Base-by-base conservation (phyloP, 2,329 filamentous ascomycete genomes). In the Phyllachora maydis region DNA sequence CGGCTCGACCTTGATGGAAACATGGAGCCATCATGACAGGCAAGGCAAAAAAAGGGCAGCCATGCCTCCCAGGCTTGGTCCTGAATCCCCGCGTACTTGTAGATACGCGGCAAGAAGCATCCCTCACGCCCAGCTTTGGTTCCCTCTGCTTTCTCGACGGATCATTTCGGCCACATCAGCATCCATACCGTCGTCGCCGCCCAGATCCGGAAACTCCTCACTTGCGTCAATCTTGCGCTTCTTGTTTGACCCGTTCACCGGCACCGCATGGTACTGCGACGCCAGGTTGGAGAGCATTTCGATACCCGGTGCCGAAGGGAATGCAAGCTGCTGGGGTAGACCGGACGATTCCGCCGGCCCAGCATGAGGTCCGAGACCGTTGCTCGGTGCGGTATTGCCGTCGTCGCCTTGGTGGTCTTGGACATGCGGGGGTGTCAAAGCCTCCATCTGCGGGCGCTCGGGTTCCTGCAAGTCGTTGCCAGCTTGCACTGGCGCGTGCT, bases 401-500 rank as follows among this genome's bases (percentile, higher is more conserved):
- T 40, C 37, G 11, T 34, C 32, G 16, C 40, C 32, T 12, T 32
- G 25, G 23, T 43, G 32, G 24, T 48, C 41, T 25, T 66, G 65
- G 29, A 67, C 59, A 3, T 68, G 54, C 2, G 76, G 77, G n/a
- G 82, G 83, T 1, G 83, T 93, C 26, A 93, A 58, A 1, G 39
- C 76, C 45, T 95, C 85, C 27, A 91, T 61, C 35, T 83, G 69
- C 2, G 85, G 83, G 16, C 79, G 69, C 30, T 70, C 67, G 8
- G 66, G 65, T 32, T 79, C 75, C 14, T 57, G 45, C 9, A 46
- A 45, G 4, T 54, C 52, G 30, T 47, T 59, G 18, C 47, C 49
- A 6, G 54, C 51, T 3, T 56, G 52, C 4, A 56, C 49, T 7
- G 65, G 54, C 6, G 47, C 46, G n/a, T n/a, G n/a, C 22, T 54